A percentile compares a stretch with the other conserved stretches of the same genome.
These are phyloP conservation scores for Alternaria hordeiaustralica DNA, from an alignment of 2,329 filamentous ascomycete genomes.

Conservation along the genomic window DNA sequence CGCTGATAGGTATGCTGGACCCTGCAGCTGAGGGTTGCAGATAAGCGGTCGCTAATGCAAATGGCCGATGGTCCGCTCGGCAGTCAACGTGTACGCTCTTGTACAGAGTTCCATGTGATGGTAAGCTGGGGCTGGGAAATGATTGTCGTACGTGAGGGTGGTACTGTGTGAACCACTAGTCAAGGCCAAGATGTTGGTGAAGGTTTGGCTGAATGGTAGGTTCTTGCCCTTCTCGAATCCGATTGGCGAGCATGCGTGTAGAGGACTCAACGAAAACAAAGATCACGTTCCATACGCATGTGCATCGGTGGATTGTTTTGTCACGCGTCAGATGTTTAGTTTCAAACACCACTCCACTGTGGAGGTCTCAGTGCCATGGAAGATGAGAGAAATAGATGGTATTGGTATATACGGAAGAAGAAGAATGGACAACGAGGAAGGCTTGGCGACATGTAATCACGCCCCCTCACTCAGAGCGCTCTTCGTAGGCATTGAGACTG, in stretches of 20 bases:
- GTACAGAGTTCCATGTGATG: background rate
- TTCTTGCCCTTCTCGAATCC: background rate
- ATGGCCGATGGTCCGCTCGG: background rate
- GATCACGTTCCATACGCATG: background rate
- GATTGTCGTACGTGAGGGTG: background rate
- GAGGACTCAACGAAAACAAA: background rate
- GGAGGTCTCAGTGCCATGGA: background rate
- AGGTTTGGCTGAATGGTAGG: background rate
- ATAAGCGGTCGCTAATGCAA: background rate
- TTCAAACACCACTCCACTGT: background rate
- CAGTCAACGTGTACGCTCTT: background rate
- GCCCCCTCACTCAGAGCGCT: slow-evolving; percentile 2
- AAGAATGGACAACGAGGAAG: background rate
- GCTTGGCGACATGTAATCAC: background rate
- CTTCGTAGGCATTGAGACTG: slow-evolving; percentile 39
- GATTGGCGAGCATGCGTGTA: background rate
- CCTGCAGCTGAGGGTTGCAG: background rate
- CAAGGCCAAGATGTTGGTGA: background rate
- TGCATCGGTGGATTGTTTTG: background rate
- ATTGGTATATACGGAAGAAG: background rate
- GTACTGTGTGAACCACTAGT: background rate
- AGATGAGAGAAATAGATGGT: background rate
- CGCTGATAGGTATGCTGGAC: background rate
- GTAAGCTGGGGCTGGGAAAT: background rate
- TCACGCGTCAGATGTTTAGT: background rate